Percentiles rank a stretch among this genome's conserved stretches.
Conservation (phyloP, 2,329 filamentous ascomycete genomes). For the Pseudopyricularia cyperi region DNA sequence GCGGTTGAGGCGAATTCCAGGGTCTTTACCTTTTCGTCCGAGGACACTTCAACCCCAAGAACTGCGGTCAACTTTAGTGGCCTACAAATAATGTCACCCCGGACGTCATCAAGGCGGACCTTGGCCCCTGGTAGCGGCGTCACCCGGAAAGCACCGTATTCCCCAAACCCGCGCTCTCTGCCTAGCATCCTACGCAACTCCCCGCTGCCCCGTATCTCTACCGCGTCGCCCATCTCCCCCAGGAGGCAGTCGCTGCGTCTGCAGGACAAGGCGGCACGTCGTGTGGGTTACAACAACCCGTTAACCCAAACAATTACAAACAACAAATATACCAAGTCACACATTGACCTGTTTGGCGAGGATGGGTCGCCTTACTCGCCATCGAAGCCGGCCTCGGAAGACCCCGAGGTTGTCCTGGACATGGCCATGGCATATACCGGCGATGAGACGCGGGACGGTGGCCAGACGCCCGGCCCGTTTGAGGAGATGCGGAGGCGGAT, state of each 20-base stretch:
- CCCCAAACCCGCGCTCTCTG: constrained; percentile 37
- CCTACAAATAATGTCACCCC: constrained; percentile 17
- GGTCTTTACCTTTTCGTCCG: constrained; percentile 30
- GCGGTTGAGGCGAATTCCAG: constrained; percentile 27
- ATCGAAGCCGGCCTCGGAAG: constrained; percentile 13
- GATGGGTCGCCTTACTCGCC: constrained; percentile 38
- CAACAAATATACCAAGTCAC: constrained; percentile 47
- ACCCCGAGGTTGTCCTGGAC: constrained; percentile 27
- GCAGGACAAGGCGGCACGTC: constrained; percentile 38
- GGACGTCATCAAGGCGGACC: constrained; percentile 22
- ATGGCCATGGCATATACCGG: constrained; percentile 35
- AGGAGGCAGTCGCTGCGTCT: constrained; percentile 40
- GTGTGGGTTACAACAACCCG: constrained; percentile 49
- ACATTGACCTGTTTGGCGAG: constrained; percentile 48
- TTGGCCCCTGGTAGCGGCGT: constrained; percentile 16
- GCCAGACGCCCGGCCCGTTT: constrained; percentile 48
- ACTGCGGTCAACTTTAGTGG: neutral
- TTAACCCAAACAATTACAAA: constrained; percentile 51
- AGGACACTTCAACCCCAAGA: constrained; percentile 5
- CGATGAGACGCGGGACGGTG: constrained; percentile 45
- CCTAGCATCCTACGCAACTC: constrained; percentile 57
- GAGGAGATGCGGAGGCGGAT: constrained; percentile 49
- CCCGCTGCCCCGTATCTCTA: constrained; percentile 40
- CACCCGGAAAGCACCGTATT: constrained; percentile 33
- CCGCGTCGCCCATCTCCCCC: constrained; percentile 37